phyloP scores from a whole-genome alignment of 2,329 filamentous ascomycete species.

The Aureobasidium sp. region DNA sequence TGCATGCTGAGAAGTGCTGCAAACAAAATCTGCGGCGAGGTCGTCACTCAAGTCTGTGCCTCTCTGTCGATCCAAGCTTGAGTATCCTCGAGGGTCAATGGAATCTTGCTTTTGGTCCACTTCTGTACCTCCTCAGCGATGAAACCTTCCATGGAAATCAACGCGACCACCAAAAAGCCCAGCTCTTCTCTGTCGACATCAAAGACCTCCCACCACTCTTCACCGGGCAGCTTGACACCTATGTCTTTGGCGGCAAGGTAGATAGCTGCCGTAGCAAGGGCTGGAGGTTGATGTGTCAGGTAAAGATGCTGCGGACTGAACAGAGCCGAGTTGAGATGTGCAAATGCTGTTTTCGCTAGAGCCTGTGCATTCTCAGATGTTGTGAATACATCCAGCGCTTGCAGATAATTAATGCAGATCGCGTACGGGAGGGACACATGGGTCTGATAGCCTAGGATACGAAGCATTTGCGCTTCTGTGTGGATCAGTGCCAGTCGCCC shows the following conservation, averaged over 20 bases:
- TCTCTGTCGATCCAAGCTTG: conserved; percentile 51
- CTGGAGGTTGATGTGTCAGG: conserved; percentile 82
- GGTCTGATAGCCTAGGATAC: conserved; percentile 70
- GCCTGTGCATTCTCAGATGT: conserved; percentile 36
- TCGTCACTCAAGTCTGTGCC: not conserved
- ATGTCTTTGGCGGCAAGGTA: conserved; percentile 80
- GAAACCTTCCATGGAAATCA: conserved; percentile 72
- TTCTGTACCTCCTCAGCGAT: conserved; percentile 50
- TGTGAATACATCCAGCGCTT: conserved; percentile 67
- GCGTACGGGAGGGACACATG: conserved; percentile 81
- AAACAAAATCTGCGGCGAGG: not conserved
- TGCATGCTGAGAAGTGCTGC: not conserved
- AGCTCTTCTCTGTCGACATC: conserved; percentile 92
- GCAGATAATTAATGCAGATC: conserved; percentile 84
- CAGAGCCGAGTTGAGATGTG: conserved; percentile 78
- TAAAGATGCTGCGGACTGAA: conserved; percentile 85
- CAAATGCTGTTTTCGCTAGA: conserved; percentile 60
- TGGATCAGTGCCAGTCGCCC: conserved; percentile 59
- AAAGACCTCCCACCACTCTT: conserved; percentile 96
- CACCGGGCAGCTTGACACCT: conserved; percentile 69
- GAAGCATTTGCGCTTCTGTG: conserved; percentile 72
- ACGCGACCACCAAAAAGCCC: conserved; percentile 81
- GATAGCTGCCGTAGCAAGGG: conserved; percentile 78
- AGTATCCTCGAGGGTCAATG: conserved; percentile 52
- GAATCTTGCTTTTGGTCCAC: conserved; percentile 45